A percentile compares a stretch with the other conserved stretches of the same genome.
These are phyloP conservation scores for Rhynchosporium agropyri DNA, from an alignment of 2,329 filamentous ascomycete species.

Conservation along the genomic window DNA sequence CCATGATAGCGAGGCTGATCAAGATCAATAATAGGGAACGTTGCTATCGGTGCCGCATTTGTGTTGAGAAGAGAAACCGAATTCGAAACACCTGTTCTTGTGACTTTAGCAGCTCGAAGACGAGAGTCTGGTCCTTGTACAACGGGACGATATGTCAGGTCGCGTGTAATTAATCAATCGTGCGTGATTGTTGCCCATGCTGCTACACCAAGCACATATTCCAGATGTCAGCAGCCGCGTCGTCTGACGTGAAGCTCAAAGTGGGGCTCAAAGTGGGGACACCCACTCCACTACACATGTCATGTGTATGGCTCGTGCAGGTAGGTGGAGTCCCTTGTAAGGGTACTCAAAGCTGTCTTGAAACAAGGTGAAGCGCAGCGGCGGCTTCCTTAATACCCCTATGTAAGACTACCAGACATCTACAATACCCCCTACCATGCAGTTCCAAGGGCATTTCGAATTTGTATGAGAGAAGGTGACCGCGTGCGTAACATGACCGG, in stretches of 20 bases:
- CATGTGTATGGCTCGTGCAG: too few relatives aligned
- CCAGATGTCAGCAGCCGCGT: background rate
- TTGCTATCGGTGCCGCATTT: constrained; percentile 23
- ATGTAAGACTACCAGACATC: too few relatives aligned
- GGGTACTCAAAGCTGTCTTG: too few relatives aligned
- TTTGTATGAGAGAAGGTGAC: constrained; percentile 35
- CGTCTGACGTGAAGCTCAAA: constrained; percentile 3
- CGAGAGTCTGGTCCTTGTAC: background rate
- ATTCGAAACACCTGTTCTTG: background rate
- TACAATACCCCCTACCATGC: background rate
- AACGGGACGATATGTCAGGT: constrained; percentile 4
- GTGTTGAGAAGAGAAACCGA: background rate
- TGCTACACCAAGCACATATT: background rate
- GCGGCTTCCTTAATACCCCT: too few relatives aligned
- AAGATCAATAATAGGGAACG: background rate
- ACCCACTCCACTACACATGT: too few relatives aligned
- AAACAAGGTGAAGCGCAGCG: too few relatives aligned
- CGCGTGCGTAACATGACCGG: constrained; percentile 41
- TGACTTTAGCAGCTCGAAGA: background rate
- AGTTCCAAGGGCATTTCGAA: constrained; percentile 29
- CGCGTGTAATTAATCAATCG: background rate
- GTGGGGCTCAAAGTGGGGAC: too few relatives aligned
- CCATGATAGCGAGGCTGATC: constrained; percentile 12
- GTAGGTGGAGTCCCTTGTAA: too few relatives aligned
- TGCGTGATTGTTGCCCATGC: background rate